These are phyloP conservation scores for Gaillardinia entomophila DNA, from an alignment of 805 yeast species.

Conservation along the genomic window DNA sequence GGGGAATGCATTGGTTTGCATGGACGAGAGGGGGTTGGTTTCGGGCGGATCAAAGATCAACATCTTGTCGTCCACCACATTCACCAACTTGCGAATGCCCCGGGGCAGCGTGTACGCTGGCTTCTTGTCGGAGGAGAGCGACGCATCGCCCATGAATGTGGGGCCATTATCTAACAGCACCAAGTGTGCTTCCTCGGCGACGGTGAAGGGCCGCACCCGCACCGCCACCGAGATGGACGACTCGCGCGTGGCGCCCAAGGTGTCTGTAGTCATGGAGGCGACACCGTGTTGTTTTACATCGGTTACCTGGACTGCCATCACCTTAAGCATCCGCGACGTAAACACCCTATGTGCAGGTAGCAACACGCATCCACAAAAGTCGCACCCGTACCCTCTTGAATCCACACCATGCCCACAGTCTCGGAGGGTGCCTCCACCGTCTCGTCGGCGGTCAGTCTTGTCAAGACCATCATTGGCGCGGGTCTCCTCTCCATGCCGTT, in stretches of 20 bases:
- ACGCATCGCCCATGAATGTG: constrained; percentile 51
- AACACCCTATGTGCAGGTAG: background rate
- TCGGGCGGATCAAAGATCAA: constrained; percentile 82
- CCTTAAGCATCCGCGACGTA: background rate
- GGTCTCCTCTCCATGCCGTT: constrained; percentile 71
- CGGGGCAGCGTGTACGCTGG: constrained; percentile 22
- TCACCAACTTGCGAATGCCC: constrained; percentile 64
- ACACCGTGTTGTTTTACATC: too few relatives aligned
- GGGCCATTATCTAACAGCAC: constrained; percentile 32
- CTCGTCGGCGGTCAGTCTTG: constrained; percentile 52
- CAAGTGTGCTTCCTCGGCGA: constrained; percentile 45
- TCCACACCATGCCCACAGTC: background rate
- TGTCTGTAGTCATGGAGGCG: background rate
- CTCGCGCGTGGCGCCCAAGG: constrained; percentile 14
- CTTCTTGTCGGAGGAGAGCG: constrained; percentile 20
- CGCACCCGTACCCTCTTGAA: background rate
- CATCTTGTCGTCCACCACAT: constrained; percentile 82
- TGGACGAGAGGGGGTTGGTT: constrained; percentile 49
- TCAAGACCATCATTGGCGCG: constrained; percentile 58
- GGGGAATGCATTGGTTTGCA: constrained; percentile 43
- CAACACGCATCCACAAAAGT: background rate
- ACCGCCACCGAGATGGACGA: constrained; percentile 75
- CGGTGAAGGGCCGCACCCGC: constrained; percentile 79
- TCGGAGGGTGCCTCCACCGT: constrained; percentile 42
- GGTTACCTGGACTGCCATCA: too few relatives aligned